Percentiles rank a stretch among this genome's conserved stretches.
Conservation (phyloP, 495 filamentous ascomycete species). For the Friedmanniomyces endolithicus region DNA sequence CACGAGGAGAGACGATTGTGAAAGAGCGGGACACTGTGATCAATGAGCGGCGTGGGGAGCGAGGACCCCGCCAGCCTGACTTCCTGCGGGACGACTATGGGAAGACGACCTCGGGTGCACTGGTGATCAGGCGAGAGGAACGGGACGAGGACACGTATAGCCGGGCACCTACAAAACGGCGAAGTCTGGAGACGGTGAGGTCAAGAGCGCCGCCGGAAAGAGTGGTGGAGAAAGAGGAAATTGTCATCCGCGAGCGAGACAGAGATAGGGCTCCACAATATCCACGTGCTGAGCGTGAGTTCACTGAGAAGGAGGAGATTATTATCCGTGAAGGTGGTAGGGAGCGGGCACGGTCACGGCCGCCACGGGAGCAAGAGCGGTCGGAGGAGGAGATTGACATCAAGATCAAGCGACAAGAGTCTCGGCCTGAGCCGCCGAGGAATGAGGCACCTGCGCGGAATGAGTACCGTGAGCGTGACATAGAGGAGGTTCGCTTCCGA, state of each 20-base stretch:
- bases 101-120: conserved; percentile 30
- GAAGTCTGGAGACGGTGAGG: conserved; percentile 14
- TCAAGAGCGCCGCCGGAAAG: conserved; percentile 22
- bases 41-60: conserved; percentile 28
- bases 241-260: conserved; percentile 4
- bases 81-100: conserved; percentile 45
- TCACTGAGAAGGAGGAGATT: conserved; percentile 4
- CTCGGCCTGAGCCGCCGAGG: conserved; percentile 4
- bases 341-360: conserved; percentile 1
- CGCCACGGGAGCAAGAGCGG: not conserved
- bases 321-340: conserved; percentile 1
- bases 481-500: conserved; percentile 20
- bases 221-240: conserved; percentile 17
- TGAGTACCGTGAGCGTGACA: conserved; percentile 11
- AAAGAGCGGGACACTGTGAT: conserved; percentile 23
- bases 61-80: conserved; percentile 35
- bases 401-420: conserved; percentile 8
- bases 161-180: conserved; percentile 15
- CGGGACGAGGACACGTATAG: conserved; percentile 17
- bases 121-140: conserved; percentile 34
- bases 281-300: conserved; percentile 5
- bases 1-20: conserved; percentile 22
- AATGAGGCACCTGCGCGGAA: conserved; percentile 1
- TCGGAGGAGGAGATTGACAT: conserved; percentile 18
- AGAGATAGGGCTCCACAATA: conserved; percentile 3